phyloP scores from a whole-genome alignment of 306 rosid genomes.

The Macrotyloma uniflorum region DNA sequence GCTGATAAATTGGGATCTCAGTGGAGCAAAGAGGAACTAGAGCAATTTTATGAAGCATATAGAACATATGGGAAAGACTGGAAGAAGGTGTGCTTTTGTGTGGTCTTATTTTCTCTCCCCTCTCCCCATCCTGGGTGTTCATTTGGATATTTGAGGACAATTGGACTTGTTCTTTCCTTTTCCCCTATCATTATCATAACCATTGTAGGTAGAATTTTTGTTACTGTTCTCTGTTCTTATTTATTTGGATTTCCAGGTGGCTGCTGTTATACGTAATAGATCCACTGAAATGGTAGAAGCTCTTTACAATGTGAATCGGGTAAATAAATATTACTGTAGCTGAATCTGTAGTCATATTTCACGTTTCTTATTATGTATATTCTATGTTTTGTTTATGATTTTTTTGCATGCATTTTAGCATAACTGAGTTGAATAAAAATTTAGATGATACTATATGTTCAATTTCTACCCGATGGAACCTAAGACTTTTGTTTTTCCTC shows the following conservation, averaged over 20 bases:
- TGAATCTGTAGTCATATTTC: slow-evolving; percentile 1
- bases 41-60: slow-evolving; percentile 84
- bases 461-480: neutral
- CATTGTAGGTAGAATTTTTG: slow-evolving; percentile 5
- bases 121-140: slow-evolving; percentile 28
- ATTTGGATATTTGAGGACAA: slow-evolving; percentile 20
- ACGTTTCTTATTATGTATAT: neutral
- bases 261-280: slow-evolving; percentile 61
- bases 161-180: neutral
- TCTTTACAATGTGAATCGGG: slow-evolving; percentile 80
- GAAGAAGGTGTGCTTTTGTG: slow-evolving; percentile 65
- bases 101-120: slow-evolving; percentile 32
- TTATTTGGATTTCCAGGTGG: slow-evolving; percentile 63
- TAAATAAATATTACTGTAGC: slow-evolving; percentile 40
- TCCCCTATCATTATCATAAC: neutral
- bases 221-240: slow-evolving; percentile 27
- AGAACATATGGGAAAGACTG: slow-evolving; percentile 84
- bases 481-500: slow-evolving; percentile 22
- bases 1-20: slow-evolving; percentile 82
- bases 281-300: slow-evolving; percentile 79
- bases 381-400: slow-evolving; percentile 4
- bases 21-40: slow-evolving; percentile 85
- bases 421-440: neutral
- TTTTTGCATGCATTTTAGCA: neutral
- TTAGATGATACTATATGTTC: slow-evolving; percentile 10